These are phyloP conservation scores for Pseudogymnoascus sp. DNA, from an alignment of 2,329 filamentous ascomycete species.

Conservation along the genomic window DNA sequence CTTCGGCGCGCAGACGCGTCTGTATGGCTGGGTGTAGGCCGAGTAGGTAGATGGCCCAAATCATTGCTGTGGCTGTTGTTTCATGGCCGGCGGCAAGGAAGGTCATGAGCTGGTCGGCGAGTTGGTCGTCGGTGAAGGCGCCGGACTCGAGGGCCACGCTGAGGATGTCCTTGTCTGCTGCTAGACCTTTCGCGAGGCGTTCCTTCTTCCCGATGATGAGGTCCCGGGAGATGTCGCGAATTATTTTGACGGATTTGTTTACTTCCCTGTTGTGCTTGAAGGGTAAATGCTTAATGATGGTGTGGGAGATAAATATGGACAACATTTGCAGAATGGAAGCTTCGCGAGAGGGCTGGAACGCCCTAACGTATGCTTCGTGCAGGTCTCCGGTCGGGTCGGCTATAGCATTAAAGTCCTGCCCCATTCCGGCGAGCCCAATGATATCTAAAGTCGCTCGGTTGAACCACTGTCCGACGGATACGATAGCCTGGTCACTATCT, in stretches of 20 bases:
- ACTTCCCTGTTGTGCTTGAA: conserved; percentile 62
- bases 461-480: conserved; percentile 55
- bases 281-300: conserved; percentile 56
- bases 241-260: conserved; percentile 42
- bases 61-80: conserved; percentile 66
- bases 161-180: conserved; percentile 62
- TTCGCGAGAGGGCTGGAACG: conserved; percentile 45
- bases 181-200: conserved; percentile 37
- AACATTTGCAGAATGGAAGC: conserved; percentile 50
- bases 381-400: conserved; percentile 51
- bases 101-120: conserved; percentile 87
- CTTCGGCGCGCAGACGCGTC: conserved; percentile 55
- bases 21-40: conserved; percentile 57
- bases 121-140: conserved; percentile 65
- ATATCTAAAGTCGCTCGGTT: conserved; percentile 66
- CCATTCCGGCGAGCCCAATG: conserved; percentile 63
- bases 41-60: conserved; percentile 68
- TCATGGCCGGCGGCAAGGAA: conserved; percentile 79
- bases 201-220: conserved; percentile 64
- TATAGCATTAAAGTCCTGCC: conserved; percentile 60
- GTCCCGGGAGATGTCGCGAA: conserved; percentile 57
- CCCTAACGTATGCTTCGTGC: conserved; percentile 43
- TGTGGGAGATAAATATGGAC: conserved; percentile 51
- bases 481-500: conserved; percentile 29
- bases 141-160: conserved; percentile 71